Evolutionary conservation across 768 basidiomycete genomes (phyloP).

Genomic region (Pholiota molesta): DNA sequence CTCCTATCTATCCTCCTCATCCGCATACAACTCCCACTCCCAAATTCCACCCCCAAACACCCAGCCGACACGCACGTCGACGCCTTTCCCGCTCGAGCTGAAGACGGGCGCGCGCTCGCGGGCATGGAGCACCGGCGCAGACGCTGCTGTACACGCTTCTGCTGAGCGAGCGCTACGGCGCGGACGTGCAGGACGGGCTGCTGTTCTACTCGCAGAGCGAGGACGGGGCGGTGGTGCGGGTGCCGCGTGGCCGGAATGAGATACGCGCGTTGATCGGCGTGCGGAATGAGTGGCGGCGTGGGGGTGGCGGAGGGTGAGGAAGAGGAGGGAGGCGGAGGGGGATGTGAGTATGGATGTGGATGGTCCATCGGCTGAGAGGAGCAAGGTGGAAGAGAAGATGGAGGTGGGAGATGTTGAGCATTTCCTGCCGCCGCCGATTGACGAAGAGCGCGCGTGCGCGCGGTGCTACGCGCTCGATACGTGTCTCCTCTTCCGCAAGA

Average conservation of each 20-base stretch:
- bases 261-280: constrained; percentile 78
- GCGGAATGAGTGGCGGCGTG: constrained; percentile 85
- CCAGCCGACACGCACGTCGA: constrained; percentile 23
- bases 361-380: neutral
- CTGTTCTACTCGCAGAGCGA: constrained; percentile 95
- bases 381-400: constrained; percentile 1
- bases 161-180: constrained; percentile 88
- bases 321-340: constrained; percentile 13
- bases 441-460: constrained; percentile 77
- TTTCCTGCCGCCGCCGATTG: constrained; percentile 87
- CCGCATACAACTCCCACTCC: neutral
- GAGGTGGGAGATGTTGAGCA: constrained; percentile 44
- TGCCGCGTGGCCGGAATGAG: constrained; percentile 82
- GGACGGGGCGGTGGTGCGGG: constrained; percentile 68
- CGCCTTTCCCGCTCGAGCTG: constrained; percentile 86
- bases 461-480: constrained; percentile 82
- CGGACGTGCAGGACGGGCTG: constrained; percentile 78
- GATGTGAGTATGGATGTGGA: constrained; percentile 22
- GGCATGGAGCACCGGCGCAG: constrained; percentile 97
- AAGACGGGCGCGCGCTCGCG: constrained; percentile 84
- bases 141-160: constrained; percentile 96
- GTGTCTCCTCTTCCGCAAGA: constrained; percentile 95
- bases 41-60: neutral
- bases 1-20: neutral
- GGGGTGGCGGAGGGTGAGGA: constrained; percentile 55